Conservation (phyloP, 805 yeast species). For the Starmerella apicola region DNA sequence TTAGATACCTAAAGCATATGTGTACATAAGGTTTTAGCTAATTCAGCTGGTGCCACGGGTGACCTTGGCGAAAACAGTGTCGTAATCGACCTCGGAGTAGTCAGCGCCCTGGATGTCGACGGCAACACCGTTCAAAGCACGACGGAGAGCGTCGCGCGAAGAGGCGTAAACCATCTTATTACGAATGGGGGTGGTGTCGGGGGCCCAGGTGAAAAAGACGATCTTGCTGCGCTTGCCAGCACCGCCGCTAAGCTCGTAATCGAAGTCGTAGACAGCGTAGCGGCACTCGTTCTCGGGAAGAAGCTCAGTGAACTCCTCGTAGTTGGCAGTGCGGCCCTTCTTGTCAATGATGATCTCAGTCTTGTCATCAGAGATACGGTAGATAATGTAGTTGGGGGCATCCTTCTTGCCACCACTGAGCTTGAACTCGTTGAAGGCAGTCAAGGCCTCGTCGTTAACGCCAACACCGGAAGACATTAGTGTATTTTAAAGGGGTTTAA, state of each 20-base stretch:
- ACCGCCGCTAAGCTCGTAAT: slow-evolving; percentile 75
- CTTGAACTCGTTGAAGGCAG: slow-evolving; percentile 91
- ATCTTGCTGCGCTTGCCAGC: slow-evolving; percentile 86
- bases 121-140: slow-evolving; percentile 89
- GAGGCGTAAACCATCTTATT: slow-evolving; percentile 95
- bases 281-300: slow-evolving; percentile 94
- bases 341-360: slow-evolving; percentile 84
- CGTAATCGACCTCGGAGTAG: slow-evolving; percentile 91
- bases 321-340: slow-evolving; percentile 61
- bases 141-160: slow-evolving; percentile 95
- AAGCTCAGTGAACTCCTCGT: slow-evolving; percentile 75
- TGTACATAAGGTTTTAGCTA: background rate
- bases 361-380: slow-evolving; percentile 67
- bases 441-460: slow-evolving; percentile 79
- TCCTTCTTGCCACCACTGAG: slow-evolving; percentile 60
- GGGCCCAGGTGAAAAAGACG: slow-evolving; percentile 82
- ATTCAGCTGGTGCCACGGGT: slow-evolving; percentile 53
- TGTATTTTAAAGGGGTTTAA: background rate
- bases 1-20: background rate
- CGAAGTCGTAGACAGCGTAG: slow-evolving; percentile 94
- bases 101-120: slow-evolving; percentile 97
- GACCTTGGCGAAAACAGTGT: slow-evolving; percentile 80
- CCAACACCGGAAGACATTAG: slow-evolving; percentile 49
- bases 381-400: slow-evolving; percentile 61
- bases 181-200: slow-evolving; percentile 92